phyloP scores from a whole-genome alignment of 2,329 filamentous ascomycete species.

The Phymatotrichopsis omnivora region DNA sequence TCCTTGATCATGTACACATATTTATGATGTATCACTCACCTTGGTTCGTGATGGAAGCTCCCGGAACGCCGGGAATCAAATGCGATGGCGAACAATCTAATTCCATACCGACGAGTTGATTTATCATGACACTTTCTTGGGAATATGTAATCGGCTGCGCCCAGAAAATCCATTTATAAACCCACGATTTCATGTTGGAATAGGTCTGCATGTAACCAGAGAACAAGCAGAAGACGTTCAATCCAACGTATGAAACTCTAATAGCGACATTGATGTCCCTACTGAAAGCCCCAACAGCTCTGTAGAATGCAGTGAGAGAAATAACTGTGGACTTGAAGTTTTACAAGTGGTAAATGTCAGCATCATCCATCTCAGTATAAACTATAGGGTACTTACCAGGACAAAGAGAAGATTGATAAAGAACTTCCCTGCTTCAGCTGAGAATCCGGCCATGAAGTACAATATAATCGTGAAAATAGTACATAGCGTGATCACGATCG shows the following conservation, averaged over 20 bases:
- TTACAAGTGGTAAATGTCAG: conserved; percentile 10
- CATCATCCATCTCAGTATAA: neutral
- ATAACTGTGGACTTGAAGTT: conserved; percentile 46
- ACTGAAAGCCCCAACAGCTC: conserved; percentile 55
- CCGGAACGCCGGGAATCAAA: conserved; percentile 51
- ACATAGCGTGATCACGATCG: conserved; percentile 49
- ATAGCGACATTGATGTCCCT: conserved; percentile 57
- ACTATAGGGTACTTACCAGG: conserved; percentile 32
- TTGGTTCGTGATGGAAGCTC: conserved; percentile 31
- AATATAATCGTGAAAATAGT: conserved; percentile 52
- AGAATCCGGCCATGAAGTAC: conserved; percentile 55
- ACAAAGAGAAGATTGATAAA: conserved; percentile 57
- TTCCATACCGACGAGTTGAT: conserved; percentile 49
- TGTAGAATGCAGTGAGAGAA: conserved; percentile 53
- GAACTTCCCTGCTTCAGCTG: conserved; percentile 51
- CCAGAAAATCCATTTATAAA: conserved; percentile 49
- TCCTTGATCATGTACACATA: neutral
- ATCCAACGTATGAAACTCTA: conserved; percentile 50
- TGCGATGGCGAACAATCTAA: conserved; percentile 52
- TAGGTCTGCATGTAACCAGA: conserved; percentile 61
- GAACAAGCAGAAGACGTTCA: conserved; percentile 54
- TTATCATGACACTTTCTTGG: conserved; percentile 57
- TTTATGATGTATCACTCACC: conserved; percentile 10
- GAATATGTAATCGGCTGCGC: conserved; percentile 48
- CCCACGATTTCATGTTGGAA: conserved; percentile 40